Evolutionary conservation across 2,329 filamentous ascomycete species (phyloP).

Genomic region (Fusarium lyarnte): DNA sequence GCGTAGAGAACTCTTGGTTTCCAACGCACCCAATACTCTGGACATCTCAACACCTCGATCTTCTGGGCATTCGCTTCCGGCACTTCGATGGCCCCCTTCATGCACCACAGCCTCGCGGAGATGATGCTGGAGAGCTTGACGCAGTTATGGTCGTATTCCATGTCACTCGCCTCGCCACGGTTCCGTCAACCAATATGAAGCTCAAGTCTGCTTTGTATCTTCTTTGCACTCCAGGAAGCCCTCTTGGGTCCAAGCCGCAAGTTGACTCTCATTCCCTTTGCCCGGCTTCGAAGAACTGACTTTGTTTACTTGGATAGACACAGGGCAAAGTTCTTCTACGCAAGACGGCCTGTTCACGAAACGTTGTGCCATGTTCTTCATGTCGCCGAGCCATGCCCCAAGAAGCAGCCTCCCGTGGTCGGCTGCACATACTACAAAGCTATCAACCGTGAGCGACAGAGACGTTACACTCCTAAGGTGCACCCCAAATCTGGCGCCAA

Average conservation of each 20-base stretch:
- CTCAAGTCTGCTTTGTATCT: background rate
- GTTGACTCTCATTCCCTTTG: background rate
- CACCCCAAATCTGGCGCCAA: background rate
- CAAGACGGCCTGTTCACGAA: background rate
- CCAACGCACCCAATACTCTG: background rate
- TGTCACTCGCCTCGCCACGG: background rate
- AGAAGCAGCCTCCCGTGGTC: background rate
- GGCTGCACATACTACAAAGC: background rate
- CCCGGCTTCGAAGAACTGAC: background rate
- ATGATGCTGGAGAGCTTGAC: background rate
- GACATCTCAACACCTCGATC: background rate
- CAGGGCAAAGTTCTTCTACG: background rate
- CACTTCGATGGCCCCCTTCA: background rate
- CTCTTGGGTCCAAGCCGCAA: background rate
- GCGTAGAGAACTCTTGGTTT: background rate
- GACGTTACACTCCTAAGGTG: fast-evolving
- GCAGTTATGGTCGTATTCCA: background rate
- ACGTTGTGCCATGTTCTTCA: background rate
- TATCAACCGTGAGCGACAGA: background rate
- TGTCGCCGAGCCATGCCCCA: background rate
- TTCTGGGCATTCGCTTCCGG: background rate
- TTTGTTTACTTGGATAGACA: no score
- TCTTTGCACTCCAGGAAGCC: background rate
- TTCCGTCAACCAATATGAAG: background rate
- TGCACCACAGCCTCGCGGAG: background rate